Conservation (phyloP, 2,329 filamentous ascomycete species). For the Penicillium sp. region DNA sequence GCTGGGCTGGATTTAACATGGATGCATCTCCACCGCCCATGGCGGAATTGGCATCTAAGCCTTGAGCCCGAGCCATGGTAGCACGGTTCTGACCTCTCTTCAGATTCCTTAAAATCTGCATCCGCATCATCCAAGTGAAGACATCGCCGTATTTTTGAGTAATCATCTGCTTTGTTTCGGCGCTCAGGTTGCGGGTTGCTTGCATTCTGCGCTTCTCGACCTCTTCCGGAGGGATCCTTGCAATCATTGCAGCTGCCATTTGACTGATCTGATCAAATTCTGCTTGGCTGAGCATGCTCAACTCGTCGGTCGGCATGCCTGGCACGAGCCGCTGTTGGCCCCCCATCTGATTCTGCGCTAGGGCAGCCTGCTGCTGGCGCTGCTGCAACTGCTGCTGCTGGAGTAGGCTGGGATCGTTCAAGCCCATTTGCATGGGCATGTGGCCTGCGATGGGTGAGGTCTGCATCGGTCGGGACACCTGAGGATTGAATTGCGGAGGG, state of each 20-base stretch:
- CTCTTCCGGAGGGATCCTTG: constrained; percentile 41
- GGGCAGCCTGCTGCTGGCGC: constrained; percentile 25
- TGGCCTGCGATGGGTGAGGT: constrained; percentile 45
- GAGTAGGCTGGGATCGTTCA: constrained; percentile 28
- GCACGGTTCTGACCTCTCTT: constrained; percentile 29
- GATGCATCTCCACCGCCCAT: constrained; percentile 35
- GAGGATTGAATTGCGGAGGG: constrained; percentile 45
- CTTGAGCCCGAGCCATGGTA: constrained; percentile 26
- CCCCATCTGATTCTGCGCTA: constrained; percentile 10
- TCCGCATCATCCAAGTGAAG: constrained; percentile 49
- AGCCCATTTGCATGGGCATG: constrained; percentile 33
- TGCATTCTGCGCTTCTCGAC: constrained; percentile 47
- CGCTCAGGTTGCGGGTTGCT: constrained; percentile 40
- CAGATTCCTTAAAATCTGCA: constrained; percentile 44
- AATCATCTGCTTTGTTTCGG: constrained; percentile 46
- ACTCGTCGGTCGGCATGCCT: constrained; percentile 29
- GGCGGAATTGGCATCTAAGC: constrained; percentile 20
- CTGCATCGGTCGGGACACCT: constrained; percentile 50
- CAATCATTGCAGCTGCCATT: constrained; percentile 46
- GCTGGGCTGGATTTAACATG: constrained; percentile 37
- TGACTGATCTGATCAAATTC: constrained; percentile 44
- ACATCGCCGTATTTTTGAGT: constrained; percentile 46
- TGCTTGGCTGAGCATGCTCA: constrained; percentile 33
- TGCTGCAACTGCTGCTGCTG: constrained; percentile 29
- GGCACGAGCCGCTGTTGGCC: constrained; percentile 27